Conservation (phyloP, 768 basidiomycete genomes). For the Rhodosporidiobolus odoratus region DNA sequence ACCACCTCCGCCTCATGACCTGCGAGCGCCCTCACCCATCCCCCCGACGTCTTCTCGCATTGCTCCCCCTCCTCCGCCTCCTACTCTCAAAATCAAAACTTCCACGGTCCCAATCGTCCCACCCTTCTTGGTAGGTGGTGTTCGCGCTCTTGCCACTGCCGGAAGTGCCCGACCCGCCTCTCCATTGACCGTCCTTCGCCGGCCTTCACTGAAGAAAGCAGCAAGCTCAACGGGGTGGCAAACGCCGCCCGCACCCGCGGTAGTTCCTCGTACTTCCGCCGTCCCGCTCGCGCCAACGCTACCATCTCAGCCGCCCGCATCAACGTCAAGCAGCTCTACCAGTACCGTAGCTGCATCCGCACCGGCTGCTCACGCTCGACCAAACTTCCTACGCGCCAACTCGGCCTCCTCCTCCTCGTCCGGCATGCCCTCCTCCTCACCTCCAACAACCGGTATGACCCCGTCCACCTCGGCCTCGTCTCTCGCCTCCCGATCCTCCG, state of each 20-base stretch:
- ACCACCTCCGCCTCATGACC: not conserved
- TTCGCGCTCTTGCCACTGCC: not conserved
- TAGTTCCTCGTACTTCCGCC: not conserved
- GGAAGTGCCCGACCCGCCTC: not conserved
- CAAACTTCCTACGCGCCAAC: not conserved
- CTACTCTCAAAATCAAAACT: not conserved
- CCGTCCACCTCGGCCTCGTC: slow-evolving; percentile 9
- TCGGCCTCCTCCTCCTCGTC: not conserved
- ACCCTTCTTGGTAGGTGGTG: not conserved
- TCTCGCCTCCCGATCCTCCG: not conserved
- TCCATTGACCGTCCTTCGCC: not conserved
- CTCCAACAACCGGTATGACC: not conserved
- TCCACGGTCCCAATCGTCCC: not conserved
- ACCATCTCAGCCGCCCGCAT: not conserved
- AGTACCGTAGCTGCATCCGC: not conserved
- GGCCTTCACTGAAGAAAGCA: not conserved
- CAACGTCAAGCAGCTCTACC: not conserved
- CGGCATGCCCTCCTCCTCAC: not conserved
- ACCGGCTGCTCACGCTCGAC: not conserved
- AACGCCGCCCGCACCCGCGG: too few species aligned
- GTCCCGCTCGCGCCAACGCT: not conserved
- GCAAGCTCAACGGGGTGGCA: too few species aligned
- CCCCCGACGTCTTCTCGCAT: not conserved
- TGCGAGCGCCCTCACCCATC: too few species aligned
- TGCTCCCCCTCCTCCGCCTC: not conserved